A percentile compares a stretch with the other conserved stretches of the same genome.
Evolutionary conservation across 768 basidiomycete genomes (phyloP).

Genomic region (Sarcomyxa edulis): DNA sequence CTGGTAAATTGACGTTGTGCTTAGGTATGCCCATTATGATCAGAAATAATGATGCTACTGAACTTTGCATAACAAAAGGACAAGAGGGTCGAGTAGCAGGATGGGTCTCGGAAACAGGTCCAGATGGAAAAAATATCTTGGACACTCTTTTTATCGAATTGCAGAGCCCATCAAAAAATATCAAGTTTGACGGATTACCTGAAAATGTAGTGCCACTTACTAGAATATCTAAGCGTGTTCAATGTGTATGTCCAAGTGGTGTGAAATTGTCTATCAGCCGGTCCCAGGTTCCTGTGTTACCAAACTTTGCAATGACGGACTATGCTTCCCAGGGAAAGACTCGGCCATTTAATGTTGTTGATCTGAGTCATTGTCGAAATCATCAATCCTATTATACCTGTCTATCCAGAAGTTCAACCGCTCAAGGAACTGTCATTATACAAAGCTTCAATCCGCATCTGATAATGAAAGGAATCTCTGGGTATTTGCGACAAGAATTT

Average conservation of each 20-base stretch:
- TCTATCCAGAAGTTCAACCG: constrained; percentile 14
- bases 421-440: constrained; percentile 23
- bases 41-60: constrained; percentile 24
- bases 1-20: constrained; percentile 23
- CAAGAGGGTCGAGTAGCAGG: constrained; percentile 22
- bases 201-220: constrained; percentile 13
- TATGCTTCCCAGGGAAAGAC: constrained; percentile 24
- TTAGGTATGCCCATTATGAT: constrained; percentile 29
- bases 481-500: constrained; percentile 23
- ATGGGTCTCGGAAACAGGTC: constrained; percentile 12
- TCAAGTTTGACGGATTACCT: constrained; percentile 7
- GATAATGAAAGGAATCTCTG: constrained; percentile 20
- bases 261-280: constrained; percentile 6
- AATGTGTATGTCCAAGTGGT: constrained; percentile 13
- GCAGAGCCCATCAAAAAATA: constrained; percentile 5
- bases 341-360: constrained; percentile 19
- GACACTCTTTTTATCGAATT: constrained; percentile 10
- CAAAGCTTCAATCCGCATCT: constrained; percentile 15
- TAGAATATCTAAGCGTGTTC: background rate
- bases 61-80: constrained; percentile 23
- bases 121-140: constrained; percentile 18
- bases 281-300: constrained; percentile 17
- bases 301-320: constrained; percentile 23
- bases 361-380: constrained; percentile 15
- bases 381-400: constrained; percentile 14